Conservation (phyloP, 148 eudicot species). For the Nepenthes mirabilis region DNA sequence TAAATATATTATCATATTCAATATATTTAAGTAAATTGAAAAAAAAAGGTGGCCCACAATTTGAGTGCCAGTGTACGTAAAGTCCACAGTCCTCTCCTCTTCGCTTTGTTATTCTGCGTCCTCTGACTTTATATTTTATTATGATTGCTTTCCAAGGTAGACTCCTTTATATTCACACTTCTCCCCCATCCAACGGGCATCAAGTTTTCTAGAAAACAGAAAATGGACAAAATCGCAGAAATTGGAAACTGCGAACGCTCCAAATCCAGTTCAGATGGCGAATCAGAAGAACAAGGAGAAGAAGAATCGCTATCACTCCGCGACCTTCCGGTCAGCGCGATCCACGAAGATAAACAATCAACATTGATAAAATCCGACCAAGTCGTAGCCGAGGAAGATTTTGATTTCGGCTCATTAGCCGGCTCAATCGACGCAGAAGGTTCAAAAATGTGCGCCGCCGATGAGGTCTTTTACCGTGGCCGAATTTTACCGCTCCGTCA, state of each 20-base stretch:
- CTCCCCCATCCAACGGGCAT: neutral
- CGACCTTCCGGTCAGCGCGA: conserved; percentile 37
- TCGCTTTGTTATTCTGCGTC: neutral
- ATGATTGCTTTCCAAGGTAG: conserved; percentile 1
- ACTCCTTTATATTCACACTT: conserved; percentile 6
- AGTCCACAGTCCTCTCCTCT: too few relatives aligned
- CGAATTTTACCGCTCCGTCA: conserved; percentile 65
- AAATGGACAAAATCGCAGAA: neutral
- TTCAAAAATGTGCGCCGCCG: conserved; percentile 70
- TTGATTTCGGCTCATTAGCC: conserved; percentile 43
- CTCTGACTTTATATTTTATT: conserved; percentile 1
- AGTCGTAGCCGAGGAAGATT: conserved; percentile 22
- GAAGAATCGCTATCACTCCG: conserved; percentile 56
- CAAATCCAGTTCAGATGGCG: neutral
- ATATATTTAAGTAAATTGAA: too few relatives aligned
- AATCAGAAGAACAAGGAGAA: conserved; percentile 8
- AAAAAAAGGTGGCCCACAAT: too few relatives aligned
- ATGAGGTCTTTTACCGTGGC: conserved; percentile 71
- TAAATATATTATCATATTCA: too few relatives aligned
- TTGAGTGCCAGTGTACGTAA: too few relatives aligned
- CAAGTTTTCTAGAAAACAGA: neutral
- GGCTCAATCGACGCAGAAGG: conserved; percentile 16
- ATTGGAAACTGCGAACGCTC: neutral
- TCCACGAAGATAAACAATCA: conserved; percentile 1
- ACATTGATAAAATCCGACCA: conserved; percentile 4